Evolutionary conservation across 352 stramenopile species (phyloP).

Genomic region (Phytopythium chamaehyphon): DNA sequence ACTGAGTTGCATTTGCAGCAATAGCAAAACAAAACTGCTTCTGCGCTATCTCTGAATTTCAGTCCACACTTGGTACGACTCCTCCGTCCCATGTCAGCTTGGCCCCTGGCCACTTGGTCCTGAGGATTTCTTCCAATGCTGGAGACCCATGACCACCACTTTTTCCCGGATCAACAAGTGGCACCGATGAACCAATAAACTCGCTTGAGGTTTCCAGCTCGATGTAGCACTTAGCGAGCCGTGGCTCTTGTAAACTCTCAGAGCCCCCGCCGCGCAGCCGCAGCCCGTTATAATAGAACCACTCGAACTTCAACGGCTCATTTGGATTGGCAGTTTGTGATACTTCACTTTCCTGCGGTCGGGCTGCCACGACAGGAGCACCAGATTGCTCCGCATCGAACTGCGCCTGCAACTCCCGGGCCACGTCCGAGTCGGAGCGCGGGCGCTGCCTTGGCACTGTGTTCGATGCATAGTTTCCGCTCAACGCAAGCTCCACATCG

Average conservation of each 20-base stretch:
- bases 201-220: constrained; percentile 26
- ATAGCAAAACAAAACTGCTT: background rate
- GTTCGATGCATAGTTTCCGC: constrained; percentile 29
- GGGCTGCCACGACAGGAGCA: background rate
- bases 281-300: constrained; percentile 33
- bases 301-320: constrained; percentile 21
- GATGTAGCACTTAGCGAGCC: constrained; percentile 40
- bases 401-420: constrained; percentile 65
- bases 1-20: too few species aligned
- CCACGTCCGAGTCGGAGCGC: constrained; percentile 69
- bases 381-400: constrained; percentile 54
- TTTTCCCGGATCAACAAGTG: constrained; percentile 34
- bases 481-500: constrained; percentile 63
- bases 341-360: background rate
- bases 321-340: background rate
- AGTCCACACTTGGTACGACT: constrained; percentile 46
- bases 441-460: constrained; percentile 9
- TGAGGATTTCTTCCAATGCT: constrained; percentile 73
- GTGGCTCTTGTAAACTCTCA: constrained; percentile 15
- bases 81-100: constrained; percentile 44
- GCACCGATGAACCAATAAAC: constrained; percentile 68
- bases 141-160: constrained; percentile 42
- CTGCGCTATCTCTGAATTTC: constrained; percentile 2
- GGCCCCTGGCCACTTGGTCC: constrained; percentile 65
- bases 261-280: constrained; percentile 1